Conservation (phyloP, 164 flowering plant species). For the Stephania yunnanensis region DNA sequence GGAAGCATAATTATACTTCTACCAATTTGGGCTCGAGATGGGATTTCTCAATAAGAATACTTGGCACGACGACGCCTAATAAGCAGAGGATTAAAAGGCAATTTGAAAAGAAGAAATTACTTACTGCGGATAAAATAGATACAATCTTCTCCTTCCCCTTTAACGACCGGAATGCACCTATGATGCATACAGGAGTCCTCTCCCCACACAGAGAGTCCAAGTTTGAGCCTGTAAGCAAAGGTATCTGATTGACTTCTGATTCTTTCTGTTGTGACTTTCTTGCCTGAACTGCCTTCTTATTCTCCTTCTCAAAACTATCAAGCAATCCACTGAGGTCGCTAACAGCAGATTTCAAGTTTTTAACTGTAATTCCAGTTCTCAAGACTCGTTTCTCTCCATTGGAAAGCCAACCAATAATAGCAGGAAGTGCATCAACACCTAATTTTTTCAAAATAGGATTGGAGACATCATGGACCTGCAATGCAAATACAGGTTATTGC, state of each 20-base stretch:
- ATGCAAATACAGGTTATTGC: neutral
- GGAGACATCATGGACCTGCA: slow-evolving; percentile 62
- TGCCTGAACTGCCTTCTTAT: slow-evolving; percentile 43
- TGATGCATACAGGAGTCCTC: slow-evolving; percentile 63
- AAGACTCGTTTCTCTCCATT: slow-evolving; percentile 73
- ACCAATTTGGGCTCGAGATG: neutral
- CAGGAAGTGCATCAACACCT: slow-evolving; percentile 76
- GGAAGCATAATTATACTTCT: too few species aligned
- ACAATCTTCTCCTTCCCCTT: slow-evolving; percentile 59
- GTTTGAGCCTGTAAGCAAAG: slow-evolving; percentile 49
- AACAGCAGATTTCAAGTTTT: slow-evolving; percentile 70
- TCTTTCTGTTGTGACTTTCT: slow-evolving; percentile 31
- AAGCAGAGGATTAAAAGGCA: neutral
- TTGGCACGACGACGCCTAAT: neutral
- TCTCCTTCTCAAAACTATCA: slow-evolving; percentile 63
- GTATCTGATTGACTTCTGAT: slow-evolving; percentile 34
- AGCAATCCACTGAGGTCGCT: slow-evolving; percentile 52
- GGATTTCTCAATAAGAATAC: neutral
- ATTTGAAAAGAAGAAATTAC: slow-evolving; percentile 17
- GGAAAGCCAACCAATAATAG: slow-evolving; percentile 80
- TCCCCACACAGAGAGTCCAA: slow-evolving; percentile 60
- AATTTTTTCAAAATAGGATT: slow-evolving; percentile 49
- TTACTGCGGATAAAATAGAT: slow-evolving; percentile 49
- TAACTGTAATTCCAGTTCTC: slow-evolving; percentile 65
- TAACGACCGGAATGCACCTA: slow-evolving; percentile 76